A percentile compares a stretch with the other conserved stretches of the same genome.
Conservation (phyloP, 1,284 basidiomycete species). For the Phellinidium pouzarii region DNA sequence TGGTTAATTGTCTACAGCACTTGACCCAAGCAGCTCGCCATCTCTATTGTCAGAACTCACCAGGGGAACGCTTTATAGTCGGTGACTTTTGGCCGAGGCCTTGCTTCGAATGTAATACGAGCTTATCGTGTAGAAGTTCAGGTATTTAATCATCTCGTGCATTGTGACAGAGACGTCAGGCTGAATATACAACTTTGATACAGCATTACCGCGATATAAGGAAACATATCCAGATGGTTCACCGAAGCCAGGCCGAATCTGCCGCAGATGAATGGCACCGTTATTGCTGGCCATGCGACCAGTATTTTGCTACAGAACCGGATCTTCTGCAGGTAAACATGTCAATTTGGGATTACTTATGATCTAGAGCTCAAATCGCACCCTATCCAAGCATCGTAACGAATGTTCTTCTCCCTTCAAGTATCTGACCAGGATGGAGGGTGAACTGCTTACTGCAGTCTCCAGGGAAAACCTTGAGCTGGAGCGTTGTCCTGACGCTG, state of each 20-base stretch:
- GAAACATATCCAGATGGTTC: constrained; percentile 1
- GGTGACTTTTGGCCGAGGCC: background rate
- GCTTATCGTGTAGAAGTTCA: too few relatives aligned
- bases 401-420: constrained; percentile 1
- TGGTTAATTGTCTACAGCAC: background rate
- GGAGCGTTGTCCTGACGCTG: background rate
- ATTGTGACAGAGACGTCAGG: too few relatives aligned
- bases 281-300: constrained; percentile 5
- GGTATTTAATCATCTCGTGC: too few relatives aligned
- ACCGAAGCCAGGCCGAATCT: background rate
- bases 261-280: constrained; percentile 1
- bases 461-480: too few relatives aligned
- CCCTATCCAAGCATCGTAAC: background rate
- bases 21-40: background rate
- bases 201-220: background rate
- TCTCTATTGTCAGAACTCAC: background rate
- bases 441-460: background rate
- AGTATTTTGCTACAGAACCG: background rate
- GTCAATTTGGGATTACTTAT: background rate
- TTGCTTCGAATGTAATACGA: background rate
- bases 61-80: background rate
- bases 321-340: background rate
- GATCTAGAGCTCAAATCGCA: background rate
- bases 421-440: constrained; percentile 1
- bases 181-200: background rate